phyloP scores from a whole-genome alignment of 2,329 filamentous ascomycete genomes.

The Stagonosporopsis chrysanthemi region DNA sequence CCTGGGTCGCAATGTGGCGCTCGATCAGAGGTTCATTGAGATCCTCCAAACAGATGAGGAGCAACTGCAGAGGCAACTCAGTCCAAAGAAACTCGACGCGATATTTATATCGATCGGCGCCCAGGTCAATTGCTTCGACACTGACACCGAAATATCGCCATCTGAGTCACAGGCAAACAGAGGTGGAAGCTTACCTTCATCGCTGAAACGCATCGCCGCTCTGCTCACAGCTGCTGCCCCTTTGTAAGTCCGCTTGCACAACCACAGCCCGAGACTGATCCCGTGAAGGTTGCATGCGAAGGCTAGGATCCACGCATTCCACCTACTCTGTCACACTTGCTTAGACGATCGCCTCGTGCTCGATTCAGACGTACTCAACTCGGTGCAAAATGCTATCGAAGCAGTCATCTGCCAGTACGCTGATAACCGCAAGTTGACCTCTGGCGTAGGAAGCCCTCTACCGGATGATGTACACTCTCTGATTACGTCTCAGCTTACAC shows the following conservation, averaged over 20 bases:
- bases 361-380: constrained; percentile 25
- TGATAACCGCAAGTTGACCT: constrained; percentile 30
- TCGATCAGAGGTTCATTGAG: constrained; percentile 48
- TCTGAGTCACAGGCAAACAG: constrained; percentile 19
- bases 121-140: constrained; percentile 14
- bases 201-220: constrained; percentile 31
- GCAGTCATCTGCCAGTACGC: constrained; percentile 40
- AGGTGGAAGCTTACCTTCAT: constrained; percentile 23
- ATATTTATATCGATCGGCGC: constrained; percentile 69
- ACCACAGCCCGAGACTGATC: constrained; percentile 9
- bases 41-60: constrained; percentile 38
- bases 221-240: constrained; percentile 38
- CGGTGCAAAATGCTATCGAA: constrained; percentile 45
- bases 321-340: constrained; percentile 39
- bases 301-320: constrained; percentile 32
- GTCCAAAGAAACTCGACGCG: constrained; percentile 50
- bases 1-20: constrained; percentile 39
- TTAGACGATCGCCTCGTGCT: constrained; percentile 43
- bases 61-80: constrained; percentile 50
- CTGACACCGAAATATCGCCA: constrained; percentile 14
- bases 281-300: constrained; percentile 30
- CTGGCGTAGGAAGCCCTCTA: constrained; percentile 31
- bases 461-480: constrained; percentile 28
- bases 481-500: constrained; percentile 35
- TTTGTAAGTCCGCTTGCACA: constrained; percentile 24